phyloP scores from a whole-genome alignment of 148 eudicot genomes.

The Linanthus parryae region DNA sequence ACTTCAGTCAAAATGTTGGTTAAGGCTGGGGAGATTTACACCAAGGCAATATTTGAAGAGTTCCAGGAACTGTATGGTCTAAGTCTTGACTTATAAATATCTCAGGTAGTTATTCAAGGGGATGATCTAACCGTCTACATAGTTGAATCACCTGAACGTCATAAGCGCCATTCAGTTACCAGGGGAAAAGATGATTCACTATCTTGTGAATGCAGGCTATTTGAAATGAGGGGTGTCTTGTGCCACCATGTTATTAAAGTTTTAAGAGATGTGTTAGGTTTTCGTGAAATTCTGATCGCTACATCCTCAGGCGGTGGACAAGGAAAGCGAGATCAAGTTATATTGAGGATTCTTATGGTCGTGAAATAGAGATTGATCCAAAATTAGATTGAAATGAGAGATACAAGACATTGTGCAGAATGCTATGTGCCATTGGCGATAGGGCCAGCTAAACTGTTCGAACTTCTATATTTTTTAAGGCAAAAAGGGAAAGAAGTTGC shows the following conservation, averaged over 20 bases:
- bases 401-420: no score
- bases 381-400: no score
- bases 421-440: no score
- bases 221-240: slow-evolving; percentile 20
- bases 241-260: slow-evolving; percentile 34
- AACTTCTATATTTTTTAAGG: no score
- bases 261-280: slow-evolving; percentile 25
- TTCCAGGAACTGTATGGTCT: slow-evolving; percentile 25
- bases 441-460: no score
- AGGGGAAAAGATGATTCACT: slow-evolving; percentile 12
- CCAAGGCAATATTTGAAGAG: slow-evolving; percentile 19
- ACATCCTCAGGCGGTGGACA: slow-evolving; percentile 29
- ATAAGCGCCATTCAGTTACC: slow-evolving; percentile 13
- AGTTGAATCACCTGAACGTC: slow-evolving; percentile 10
- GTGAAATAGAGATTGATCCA: no score
- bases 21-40: slow-evolving; percentile 15
- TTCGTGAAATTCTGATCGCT: slow-evolving; percentile 17
- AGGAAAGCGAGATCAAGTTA: no score
- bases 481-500: no score
- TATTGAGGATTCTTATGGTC: no score
- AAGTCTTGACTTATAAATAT: slow-evolving; percentile 16
- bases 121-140: slow-evolving; percentile 11
- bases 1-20: slow-evolving; percentile 17
- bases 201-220: slow-evolving; percentile 22
- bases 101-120: slow-evolving; percentile 10